These are phyloP conservation scores for Ustilago bromivora DNA, from an alignment of 1,284 basidiomycete genomes.

Conservation along the genomic window DNA sequence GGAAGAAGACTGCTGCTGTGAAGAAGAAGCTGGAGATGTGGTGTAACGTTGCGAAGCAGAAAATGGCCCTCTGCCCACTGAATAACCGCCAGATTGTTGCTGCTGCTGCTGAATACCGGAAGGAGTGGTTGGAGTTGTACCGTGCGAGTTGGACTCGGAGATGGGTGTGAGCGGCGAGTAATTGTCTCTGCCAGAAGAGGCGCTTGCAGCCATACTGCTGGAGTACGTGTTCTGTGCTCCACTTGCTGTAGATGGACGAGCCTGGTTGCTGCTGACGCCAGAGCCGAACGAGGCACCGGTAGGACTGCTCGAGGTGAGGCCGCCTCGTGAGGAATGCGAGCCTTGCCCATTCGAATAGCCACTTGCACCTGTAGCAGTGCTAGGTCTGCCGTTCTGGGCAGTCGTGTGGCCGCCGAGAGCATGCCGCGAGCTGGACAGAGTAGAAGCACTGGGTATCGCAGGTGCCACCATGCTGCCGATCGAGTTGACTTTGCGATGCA, in stretches of 20 bases:
- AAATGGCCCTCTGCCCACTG: constrained; percentile 62
- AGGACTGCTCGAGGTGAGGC: constrained; percentile 34
- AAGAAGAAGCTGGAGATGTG: constrained; percentile 29
- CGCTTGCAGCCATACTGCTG: constrained; percentile 7
- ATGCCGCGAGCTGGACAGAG: constrained; percentile 16
- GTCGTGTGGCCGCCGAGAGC: constrained; percentile 13
- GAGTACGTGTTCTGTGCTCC: constrained; percentile 32
- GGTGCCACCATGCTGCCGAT: constrained; percentile 38
- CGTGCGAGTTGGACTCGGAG: constrained; percentile 47
- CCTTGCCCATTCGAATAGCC: constrained; percentile 20
- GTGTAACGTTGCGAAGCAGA: constrained; percentile 34
- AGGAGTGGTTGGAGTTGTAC: constrained; percentile 46
- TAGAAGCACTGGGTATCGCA: constrained; percentile 24
- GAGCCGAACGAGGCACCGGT: constrained; percentile 36
- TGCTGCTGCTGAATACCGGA: constrained; percentile 35
- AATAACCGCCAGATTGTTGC: constrained; percentile 47
- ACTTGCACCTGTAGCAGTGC: constrained; percentile 57
- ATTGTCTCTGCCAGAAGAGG: constrained; percentile 13
- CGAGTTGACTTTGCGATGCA: constrained; percentile 58
- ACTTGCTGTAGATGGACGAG: constrained; percentile 49
- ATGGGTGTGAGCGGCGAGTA: constrained; percentile 56
- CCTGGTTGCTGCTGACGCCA: constrained; percentile 6
- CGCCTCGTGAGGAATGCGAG: constrained; percentile 13
- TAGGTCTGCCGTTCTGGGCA: constrained; percentile 39
- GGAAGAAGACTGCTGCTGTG: constrained; percentile 24